Percentiles rank a stretch among this genome's conserved stretches.
These are phyloP conservation scores for Agastache rugosa DNA, from an alignment of 257 asterid genomes.

Conservation along the genomic window DNA sequence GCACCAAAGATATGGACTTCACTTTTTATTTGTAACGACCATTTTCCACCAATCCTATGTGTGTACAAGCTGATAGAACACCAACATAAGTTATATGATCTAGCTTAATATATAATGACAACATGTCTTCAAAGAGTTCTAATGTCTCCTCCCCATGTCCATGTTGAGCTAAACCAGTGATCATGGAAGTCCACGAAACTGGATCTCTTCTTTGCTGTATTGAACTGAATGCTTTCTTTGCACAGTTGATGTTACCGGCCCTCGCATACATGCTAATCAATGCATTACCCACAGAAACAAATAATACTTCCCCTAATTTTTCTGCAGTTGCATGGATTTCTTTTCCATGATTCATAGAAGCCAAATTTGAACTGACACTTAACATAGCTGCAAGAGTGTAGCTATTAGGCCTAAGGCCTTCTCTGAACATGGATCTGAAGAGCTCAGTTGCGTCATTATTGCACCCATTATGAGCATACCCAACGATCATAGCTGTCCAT, in stretches of 20 bases:
- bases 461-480: conserved; percentile 70
- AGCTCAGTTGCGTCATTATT: conserved; percentile 67
- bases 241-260: conserved; percentile 67
- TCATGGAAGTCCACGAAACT: conserved; percentile 91
- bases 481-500: conserved; percentile 94
- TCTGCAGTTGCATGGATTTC: conserved; percentile 76
- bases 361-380: conserved; percentile 70
- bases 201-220: conserved; percentile 56
- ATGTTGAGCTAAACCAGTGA: conserved; percentile 82
- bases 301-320: conserved; percentile 57
- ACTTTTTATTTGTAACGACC: conserved; percentile 78
- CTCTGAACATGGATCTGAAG: conserved; percentile 60
- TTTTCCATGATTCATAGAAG: conserved; percentile 76
- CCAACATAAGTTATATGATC: conserved; percentile 90
- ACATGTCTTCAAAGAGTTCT: conserved; percentile 68
- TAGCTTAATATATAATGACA: conserved; percentile 56
- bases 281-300: conserved; percentile 78
- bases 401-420: conserved; percentile 70
- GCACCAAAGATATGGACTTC: conserved; percentile 79
- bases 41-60: conserved; percentile 75
- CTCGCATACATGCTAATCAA: conserved; percentile 84
- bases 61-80: conserved; percentile 83
- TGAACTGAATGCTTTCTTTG: conserved; percentile 52
- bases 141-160: conserved; percentile 80
- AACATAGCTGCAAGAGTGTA: conserved; percentile 82